phyloP scores from a whole-genome alignment of 768 basidiomycete genomes.

The Mycena crocata region DNA sequence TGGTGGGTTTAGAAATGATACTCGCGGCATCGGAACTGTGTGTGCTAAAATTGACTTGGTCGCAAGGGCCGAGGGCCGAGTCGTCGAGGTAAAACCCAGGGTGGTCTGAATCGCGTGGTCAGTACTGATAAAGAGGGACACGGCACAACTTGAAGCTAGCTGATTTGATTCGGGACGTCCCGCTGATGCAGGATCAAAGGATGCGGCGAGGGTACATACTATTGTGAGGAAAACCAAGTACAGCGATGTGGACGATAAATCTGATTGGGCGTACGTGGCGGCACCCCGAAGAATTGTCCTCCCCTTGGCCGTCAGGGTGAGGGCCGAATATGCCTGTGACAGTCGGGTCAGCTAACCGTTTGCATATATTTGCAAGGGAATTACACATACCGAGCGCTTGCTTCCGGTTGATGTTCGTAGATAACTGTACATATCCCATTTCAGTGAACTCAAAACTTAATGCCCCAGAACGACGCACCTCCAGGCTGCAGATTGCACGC shows the following conservation, averaged over 20 bases:
- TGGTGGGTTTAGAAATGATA: not conserved
- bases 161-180: too few relatives aligned
- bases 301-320: not conserved
- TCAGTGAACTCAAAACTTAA: not conserved
- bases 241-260: too few relatives aligned
- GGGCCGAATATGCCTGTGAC: not conserved
- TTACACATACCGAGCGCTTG: too few relatives aligned
- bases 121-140: too few relatives aligned
- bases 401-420: not conserved
- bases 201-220: not conserved
- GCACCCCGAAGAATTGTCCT: not conserved
- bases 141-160: too few relatives aligned
- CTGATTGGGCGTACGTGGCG: not conserved
- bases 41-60: not conserved
- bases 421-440: not conserved
- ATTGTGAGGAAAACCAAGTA: not conserved
- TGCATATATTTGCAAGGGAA: not conserved
- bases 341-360: not conserved
- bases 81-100: slow-evolving; percentile 8
- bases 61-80: not conserved
- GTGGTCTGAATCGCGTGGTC: not conserved
- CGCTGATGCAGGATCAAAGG: not conserved
- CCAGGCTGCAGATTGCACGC: slow-evolving; percentile 22
- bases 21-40: slow-evolving; percentile 1
- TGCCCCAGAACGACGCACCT: not conserved